These are phyloP conservation scores for Neurospora africana DNA, from an alignment of 495 filamentous ascomycete species.

Conservation along the genomic window DNA sequence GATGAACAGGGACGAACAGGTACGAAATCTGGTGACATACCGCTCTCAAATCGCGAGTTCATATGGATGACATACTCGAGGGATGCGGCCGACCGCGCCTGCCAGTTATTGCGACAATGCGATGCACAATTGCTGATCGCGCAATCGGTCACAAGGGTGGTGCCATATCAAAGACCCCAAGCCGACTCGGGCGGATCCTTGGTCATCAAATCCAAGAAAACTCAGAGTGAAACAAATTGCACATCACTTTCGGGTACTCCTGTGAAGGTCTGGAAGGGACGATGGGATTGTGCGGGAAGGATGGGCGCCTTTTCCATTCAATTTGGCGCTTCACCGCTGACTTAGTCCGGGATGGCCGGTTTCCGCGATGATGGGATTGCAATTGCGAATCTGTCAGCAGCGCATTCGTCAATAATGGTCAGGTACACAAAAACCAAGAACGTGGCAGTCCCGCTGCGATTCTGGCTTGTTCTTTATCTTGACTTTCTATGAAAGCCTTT, in stretches of 20 bases:
- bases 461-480: background rate
- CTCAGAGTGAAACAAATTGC: background rate
- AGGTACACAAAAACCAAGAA: background rate
- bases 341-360: background rate
- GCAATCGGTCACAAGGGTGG: slow-evolving; percentile 24
- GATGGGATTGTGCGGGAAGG: background rate
- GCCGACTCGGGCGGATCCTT: background rate
- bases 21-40: slow-evolving; percentile 12
- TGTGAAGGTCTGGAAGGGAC: background rate
- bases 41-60: slow-evolving; percentile 16
- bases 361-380: background rate
- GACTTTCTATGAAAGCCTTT: background rate
- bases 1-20: background rate
- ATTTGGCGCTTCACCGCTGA: background rate
- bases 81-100: background rate
- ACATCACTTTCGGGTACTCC: background rate
- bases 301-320: background rate
- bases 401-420: background rate
- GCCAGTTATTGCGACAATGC: background rate
- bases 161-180: slow-evolving; percentile 14
- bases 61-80: background rate
- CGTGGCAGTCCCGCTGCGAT: background rate
- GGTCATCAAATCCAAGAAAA: background rate
- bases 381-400: background rate
- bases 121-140: slow-evolving; percentile 15